Base-by-base conservation (phyloP, 2,329 filamentous ascomycete species). In the Cladosporium austrohemisphaericum region DNA sequence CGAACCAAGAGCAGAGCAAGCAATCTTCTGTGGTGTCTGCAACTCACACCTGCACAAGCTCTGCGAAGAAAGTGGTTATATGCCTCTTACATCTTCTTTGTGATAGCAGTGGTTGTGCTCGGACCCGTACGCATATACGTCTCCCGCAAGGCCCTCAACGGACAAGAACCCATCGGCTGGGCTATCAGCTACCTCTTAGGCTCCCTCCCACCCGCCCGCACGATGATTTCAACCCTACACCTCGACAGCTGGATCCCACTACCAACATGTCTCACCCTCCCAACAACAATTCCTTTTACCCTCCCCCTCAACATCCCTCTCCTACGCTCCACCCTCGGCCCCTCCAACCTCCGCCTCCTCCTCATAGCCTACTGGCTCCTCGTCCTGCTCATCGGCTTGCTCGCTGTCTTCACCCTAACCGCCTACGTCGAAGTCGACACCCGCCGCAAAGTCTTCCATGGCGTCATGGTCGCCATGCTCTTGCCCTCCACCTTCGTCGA, bases 391-490 rank as follows among this genome's bases (percentile, higher is more conserved):
- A 64, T 81, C 1, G 93, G 92, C 1, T 76, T 97, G 28, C 68
- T 81, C 1, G 74, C 88, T 1, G 90, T 96, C n/a, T 71, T 82
- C 8, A 75, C 87, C 3, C 88, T 96, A 6, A 80, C 93, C 45
- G 87, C 85, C 32, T 74, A 88, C 41, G 91, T 87, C 57, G 91
- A 96, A 69, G 92, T 98, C 38, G 93, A 98, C 69, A 98, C 93
- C 1, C 81, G 93, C 41, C 83, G 93, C 43, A 98, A 98, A 68
- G 88, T 97, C 19, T 98, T 98, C 67, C 93, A 98, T 68, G 94
- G 94, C 58, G 95, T 92, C 78, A 97, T 97, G 86, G 92, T 97
- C 6, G 83, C 83, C 49, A 96, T 98, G 88, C 84, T 98, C 49
- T 76, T 97, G 2, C 91, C 93, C 0, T 83, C 88, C 1, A 87